A percentile compares a stretch with the other conserved stretches of the same genome.
These are phyloP conservation scores for Debaryomyces sp. DNA, from an alignment of 1,139 yeast genomes.

Conservation along the genomic window DNA sequence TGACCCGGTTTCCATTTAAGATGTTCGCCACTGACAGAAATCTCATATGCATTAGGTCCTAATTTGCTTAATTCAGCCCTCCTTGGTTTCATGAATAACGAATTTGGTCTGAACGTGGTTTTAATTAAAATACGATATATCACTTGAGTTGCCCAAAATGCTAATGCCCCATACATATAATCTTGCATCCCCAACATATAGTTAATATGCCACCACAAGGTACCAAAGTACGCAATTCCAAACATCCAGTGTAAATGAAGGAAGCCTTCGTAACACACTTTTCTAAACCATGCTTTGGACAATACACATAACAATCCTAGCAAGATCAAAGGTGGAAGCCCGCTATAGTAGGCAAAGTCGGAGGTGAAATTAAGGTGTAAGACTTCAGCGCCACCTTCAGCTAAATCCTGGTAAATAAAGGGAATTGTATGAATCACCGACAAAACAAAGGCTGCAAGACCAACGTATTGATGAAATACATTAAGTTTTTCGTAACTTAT, in stretches of 20 bases:
- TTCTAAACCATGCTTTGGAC: constrained; percentile 49
- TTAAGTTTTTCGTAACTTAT: constrained; percentile 59
- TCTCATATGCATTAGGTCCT: constrained; percentile 41
- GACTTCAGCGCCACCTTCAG: constrained; percentile 52
- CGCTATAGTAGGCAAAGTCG: constrained; percentile 28
- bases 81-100: constrained; percentile 50
- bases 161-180: constrained; percentile 60
- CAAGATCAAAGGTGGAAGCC: constrained; percentile 48
- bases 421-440: constrained; percentile 58
- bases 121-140: constrained; percentile 54
- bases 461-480: constrained; percentile 54
- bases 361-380: constrained; percentile 21
- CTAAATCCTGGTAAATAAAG: constrained; percentile 46
- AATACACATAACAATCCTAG: constrained; percentile 49
- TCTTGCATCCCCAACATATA: constrained; percentile 40
- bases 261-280: constrained; percentile 52
- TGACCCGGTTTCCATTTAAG: constrained; percentile 62
- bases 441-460: constrained; percentile 47
- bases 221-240: constrained; percentile 56
- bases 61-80: constrained; percentile 38
- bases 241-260: constrained; percentile 61
- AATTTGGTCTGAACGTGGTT: constrained; percentile 49
- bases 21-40: constrained; percentile 42
- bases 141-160: constrained; percentile 57
- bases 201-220: constrained; percentile 54